These are phyloP conservation scores for Puccinia polysora DNA, from an alignment of 1,284 basidiomycete species.

Conservation along the genomic window DNA sequence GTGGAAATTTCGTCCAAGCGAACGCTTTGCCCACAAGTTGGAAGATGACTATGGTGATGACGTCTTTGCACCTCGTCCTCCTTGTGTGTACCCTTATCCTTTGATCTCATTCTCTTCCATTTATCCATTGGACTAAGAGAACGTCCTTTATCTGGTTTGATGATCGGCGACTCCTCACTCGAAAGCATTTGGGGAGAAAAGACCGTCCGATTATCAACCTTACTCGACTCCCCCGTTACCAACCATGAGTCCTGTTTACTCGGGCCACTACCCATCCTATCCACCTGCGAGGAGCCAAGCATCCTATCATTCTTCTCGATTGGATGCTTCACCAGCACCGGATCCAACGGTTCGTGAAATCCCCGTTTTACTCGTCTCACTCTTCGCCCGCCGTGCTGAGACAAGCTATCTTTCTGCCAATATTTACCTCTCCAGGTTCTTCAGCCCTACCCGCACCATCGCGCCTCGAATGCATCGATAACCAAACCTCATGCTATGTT, in stretches of 20 bases:
- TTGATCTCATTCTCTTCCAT: neutral
- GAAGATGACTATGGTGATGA: slow-evolving; percentile 33
- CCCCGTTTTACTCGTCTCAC: neutral
- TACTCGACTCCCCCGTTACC: slow-evolving; percentile 2
- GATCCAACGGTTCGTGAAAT: slow-evolving; percentile 4
- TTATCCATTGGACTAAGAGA: no score
- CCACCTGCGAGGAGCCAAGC: slow-evolving; percentile 2
- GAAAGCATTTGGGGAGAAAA: slow-evolving; percentile 21
- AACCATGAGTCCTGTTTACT: neutral
- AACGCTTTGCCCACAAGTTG: slow-evolving; percentile 31
- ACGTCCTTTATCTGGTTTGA: no score
- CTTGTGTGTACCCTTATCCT: slow-evolving; percentile 13
- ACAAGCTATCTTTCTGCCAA: neutral
- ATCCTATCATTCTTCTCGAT: neutral
- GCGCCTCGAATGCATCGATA: neutral
- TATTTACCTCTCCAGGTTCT: neutral
- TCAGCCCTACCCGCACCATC: slow-evolving; percentile 3
- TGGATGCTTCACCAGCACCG: neutral
- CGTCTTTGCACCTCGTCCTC: slow-evolving; percentile 40
- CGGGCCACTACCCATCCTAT: slow-evolving; percentile 3
- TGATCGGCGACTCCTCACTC: neutral
- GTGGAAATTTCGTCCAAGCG: slow-evolving; percentile 31
- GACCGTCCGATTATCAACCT: slow-evolving; percentile 14
- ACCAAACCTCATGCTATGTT: slow-evolving; percentile 15
- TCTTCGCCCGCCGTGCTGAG: no score